phyloP scores from a whole-genome alignment of 2,329 filamentous ascomycete genomes.

The Dothideomycetes sp. region DNA sequence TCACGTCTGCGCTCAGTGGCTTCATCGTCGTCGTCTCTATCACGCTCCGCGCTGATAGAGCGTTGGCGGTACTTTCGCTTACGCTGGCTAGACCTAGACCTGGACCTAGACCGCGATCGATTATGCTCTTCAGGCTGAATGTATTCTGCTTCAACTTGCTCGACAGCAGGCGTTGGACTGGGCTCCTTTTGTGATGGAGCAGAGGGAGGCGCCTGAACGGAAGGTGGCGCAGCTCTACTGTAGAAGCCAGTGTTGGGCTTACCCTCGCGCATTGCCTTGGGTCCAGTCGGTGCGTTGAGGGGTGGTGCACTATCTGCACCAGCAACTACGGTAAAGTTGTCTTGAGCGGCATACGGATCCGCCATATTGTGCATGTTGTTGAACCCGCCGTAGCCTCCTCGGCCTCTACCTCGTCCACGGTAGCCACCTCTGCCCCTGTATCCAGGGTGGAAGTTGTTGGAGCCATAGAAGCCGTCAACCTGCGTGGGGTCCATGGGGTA shows the following conservation, averaged over 20 bases:
- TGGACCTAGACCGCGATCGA: slow-evolving; percentile 18
- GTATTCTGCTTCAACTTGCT: slow-evolving; percentile 2
- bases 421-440: slow-evolving; percentile 8
- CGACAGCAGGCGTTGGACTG: slow-evolving; percentile 10
- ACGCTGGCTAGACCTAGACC: slow-evolving; percentile 33
- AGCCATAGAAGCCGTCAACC: slow-evolving; percentile 1
- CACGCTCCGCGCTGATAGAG: slow-evolving; percentile 24
- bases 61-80: slow-evolving; percentile 38
- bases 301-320: slow-evolving; percentile 17
- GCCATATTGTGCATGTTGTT: slow-evolving; percentile 7
- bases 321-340: slow-evolving; percentile 8
- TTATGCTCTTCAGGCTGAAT: slow-evolving; percentile 1
- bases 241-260: slow-evolving; percentile 70
- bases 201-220: slow-evolving; percentile 6
- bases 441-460: slow-evolving; percentile 2
- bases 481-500: not conserved
- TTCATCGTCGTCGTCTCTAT: slow-evolving; percentile 28
- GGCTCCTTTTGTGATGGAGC: slow-evolving; percentile 8
- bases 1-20: slow-evolving; percentile 27
- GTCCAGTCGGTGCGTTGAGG: slow-evolving; percentile 67
- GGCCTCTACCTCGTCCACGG: slow-evolving; percentile 33
- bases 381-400: slow-evolving; percentile 30
- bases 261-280: slow-evolving; percentile 87
- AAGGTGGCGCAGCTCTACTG: slow-evolving; percentile 43
- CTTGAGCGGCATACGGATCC: not conserved